A percentile compares a stretch with the other conserved stretches of the same genome.
phyloP scores from a whole-genome alignment of 805 yeast genomes.

The Suhomyces prunicola region DNA sequence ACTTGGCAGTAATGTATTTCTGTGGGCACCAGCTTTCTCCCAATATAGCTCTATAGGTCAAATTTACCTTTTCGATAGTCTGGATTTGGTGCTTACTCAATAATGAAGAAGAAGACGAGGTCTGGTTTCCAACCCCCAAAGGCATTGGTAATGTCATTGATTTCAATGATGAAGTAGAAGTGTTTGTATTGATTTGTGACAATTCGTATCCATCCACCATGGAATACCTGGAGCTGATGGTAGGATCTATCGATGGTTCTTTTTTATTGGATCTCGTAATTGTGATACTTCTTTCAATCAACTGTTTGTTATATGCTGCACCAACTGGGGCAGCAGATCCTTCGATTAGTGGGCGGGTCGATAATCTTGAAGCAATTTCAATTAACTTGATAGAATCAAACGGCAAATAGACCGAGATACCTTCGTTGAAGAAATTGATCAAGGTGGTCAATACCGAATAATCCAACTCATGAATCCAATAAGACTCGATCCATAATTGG shows the following conservation, averaged over 20 bases:
- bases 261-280: constrained; percentile 35
- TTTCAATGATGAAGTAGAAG: constrained; percentile 40
- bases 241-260: constrained; percentile 19
- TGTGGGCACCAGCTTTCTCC: constrained; percentile 46
- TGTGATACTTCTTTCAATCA: constrained; percentile 52
- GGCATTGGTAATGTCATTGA: constrained; percentile 43
- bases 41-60: constrained; percentile 52
- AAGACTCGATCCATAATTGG: constrained; percentile 85
- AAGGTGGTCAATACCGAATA: constrained; percentile 61
- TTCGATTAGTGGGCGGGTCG: constrained; percentile 53
- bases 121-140: constrained; percentile 41
- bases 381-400: constrained; percentile 60
- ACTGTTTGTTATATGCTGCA: constrained; percentile 31
- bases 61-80: constrained; percentile 48
- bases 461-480: constrained; percentile 72
- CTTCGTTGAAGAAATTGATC: constrained; percentile 78
- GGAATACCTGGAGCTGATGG: constrained; percentile 31
- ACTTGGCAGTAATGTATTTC: constrained; percentile 27
- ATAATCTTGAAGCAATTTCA: constrained; percentile 59
- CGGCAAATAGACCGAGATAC: constrained; percentile 58
- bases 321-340: constrained; percentile 16
- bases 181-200: constrained; percentile 47
- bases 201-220: constrained; percentile 59
- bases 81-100: constrained; percentile 37
- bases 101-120: constrained; percentile 37